A percentile compares a stretch with the other conserved stretches of the same genome.
phyloP scores from a whole-genome alignment of 768 basidiomycete species.

The Sporobolomyces pararoseus region DNA sequence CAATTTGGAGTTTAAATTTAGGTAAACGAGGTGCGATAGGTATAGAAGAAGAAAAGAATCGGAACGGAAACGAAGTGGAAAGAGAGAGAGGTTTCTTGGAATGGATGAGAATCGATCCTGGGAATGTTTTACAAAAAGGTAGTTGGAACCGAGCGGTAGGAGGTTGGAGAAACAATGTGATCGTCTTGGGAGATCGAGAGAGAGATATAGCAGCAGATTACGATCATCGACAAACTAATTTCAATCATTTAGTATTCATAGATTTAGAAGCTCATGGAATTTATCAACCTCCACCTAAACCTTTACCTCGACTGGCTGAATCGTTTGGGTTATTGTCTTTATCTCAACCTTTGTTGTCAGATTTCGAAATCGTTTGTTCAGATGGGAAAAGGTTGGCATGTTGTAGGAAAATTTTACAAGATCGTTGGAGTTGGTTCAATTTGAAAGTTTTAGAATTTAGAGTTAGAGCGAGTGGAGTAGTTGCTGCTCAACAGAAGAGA shows the following conservation, averaged over 20 bases:
- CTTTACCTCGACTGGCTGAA: conserved; percentile 68
- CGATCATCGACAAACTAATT: conserved; percentile 82
- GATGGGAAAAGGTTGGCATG: conserved; percentile 79
- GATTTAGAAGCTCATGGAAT: conserved; percentile 94
- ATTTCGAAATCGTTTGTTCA: conserved; percentile 89
- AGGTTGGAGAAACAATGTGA: conserved; percentile 79
- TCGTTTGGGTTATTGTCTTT: conserved; percentile 77
- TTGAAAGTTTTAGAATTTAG: conserved; percentile 27
- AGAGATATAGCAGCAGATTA: conserved; percentile 89
- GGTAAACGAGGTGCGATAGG: conserved; percentile 44
- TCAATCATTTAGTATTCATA: conserved; percentile 52
- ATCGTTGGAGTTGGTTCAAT: conserved; percentile 92
- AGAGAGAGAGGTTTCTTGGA: conserved; percentile 57
- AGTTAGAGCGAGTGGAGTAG: conserved; percentile 15
- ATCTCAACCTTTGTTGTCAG: conserved; percentile 52
- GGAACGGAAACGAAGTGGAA: neutral
- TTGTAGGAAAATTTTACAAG: conserved; percentile 76
- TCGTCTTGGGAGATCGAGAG: conserved; percentile 80
- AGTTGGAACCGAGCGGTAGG: conserved; percentile 93
- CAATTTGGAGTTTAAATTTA: conserved; percentile 94
- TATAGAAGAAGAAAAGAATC: conserved; percentile 34
- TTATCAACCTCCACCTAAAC: conserved; percentile 70
- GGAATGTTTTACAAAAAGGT: conserved; percentile 74
- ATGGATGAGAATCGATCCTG: conserved; percentile 85
- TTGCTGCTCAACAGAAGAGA: conserved; percentile 7